A percentile compares a stretch with the other conserved stretches of the same genome.
These are phyloP conservation scores for Nymphaea thermarum DNA, from an alignment of 164 flowering plant genomes.

Conservation along the genomic window DNA sequence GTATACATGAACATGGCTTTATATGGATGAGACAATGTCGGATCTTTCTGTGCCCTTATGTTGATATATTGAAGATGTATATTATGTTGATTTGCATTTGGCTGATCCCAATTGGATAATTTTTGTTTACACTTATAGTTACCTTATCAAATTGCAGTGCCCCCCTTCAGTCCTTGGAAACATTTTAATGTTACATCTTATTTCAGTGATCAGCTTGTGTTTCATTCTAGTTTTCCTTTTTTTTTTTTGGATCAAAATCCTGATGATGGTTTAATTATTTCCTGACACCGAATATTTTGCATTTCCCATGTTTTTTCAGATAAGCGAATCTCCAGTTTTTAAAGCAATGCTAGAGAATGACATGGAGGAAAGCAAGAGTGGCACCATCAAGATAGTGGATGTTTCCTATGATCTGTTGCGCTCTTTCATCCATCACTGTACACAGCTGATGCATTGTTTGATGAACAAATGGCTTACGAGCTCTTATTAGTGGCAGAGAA, in stretches of 20 bases:
- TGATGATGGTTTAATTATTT: background rate
- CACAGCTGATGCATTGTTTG: conserved; percentile 75
- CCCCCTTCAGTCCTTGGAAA: too few relatives aligned
- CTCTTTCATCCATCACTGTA: conserved; percentile 62
- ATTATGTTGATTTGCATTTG: too few relatives aligned
- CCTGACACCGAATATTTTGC: background rate
- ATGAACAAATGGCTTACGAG: conserved; percentile 62
- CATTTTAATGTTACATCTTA: too few relatives aligned
- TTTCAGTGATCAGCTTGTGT: too few relatives aligned
- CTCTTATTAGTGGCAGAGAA: conserved; percentile 75
- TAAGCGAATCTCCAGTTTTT: conserved; percentile 78
- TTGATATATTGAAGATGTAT: too few relatives aligned
- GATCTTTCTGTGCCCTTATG: too few relatives aligned
- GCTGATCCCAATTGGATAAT: too few relatives aligned
- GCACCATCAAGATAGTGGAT: conserved; percentile 65
- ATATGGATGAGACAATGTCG: too few relatives aligned
- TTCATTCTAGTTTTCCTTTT: too few relatives aligned
- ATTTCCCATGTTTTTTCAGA: conserved; percentile 21
- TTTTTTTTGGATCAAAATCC: background rate
- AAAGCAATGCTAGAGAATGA: conserved; percentile 85
- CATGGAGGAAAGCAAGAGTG: conserved; percentile 82
- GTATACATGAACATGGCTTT: too few relatives aligned
- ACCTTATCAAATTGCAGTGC: too few relatives aligned
- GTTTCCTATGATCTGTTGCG: conserved; percentile 65
- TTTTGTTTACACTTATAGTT: too few relatives aligned